Evolutionary conservation across 129 eudicot genomes (phyloP).

Genomic region (Helianthus annuus): HanXRQr2.0-SUNRISE NC_035436.2:190537743-190538242

Average conservation of each 20-base stretch:
- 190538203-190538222: conserved; percentile 18
- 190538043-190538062: conserved; percentile 30
- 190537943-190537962: neutral
- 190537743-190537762: conserved; percentile 83
- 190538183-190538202: conserved; percentile 15
- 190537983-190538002: neutral
- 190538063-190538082: conserved; percentile 1
- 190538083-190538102: conserved; percentile 28
- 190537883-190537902: neutral
- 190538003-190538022: conserved; percentile 14
- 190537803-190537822: conserved; percentile 62
- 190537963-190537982: neutral
- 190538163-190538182: conserved; percentile 22
- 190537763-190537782: conserved; percentile 74
- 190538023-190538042: conserved; percentile 15
- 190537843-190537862: neutral
- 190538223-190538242: conserved; percentile 5
- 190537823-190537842: neutral
- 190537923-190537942: neutral
- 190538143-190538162: conserved; percentile 12
- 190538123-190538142: conserved; percentile 20
- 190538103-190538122: conserved; percentile 16
- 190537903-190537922: neutral
- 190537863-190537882: neutral
- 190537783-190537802: conserved; percentile 80